A percentile compares a stretch with the other conserved stretches of the same genome.
Conservation (phyloP, 305 asterid species). For the Stenogyne calaminthoides region DNA sequence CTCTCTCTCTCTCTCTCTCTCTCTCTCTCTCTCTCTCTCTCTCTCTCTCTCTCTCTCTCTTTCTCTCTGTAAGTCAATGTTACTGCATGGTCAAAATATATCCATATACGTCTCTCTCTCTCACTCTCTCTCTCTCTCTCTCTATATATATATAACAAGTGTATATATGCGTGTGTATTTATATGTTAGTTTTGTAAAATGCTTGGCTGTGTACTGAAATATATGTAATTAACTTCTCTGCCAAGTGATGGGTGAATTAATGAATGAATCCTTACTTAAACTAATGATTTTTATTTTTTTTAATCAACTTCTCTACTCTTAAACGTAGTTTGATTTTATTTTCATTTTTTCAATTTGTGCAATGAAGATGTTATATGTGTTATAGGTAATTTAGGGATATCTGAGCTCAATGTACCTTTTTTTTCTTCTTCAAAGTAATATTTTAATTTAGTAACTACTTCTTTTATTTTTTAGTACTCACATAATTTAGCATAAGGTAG, state of each 20-base stretch:
- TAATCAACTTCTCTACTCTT: too few species aligned
- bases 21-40: background rate
- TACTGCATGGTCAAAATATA: constrained; percentile 44
- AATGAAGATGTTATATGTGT: too few species aligned
- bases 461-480: background rate
- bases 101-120: background rate
- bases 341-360: too few species aligned
- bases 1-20: background rate
- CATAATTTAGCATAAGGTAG: background rate
- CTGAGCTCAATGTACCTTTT: too few species aligned
- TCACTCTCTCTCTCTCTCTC: background rate
- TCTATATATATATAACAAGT: too few species aligned
- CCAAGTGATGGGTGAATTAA: background rate
- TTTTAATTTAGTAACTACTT: too few species aligned
- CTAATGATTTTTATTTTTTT: background rate
- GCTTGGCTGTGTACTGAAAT: background rate
- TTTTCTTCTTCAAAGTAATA: too few species aligned
- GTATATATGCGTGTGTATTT: background rate
- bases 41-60: background rate
- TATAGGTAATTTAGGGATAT: too few species aligned
- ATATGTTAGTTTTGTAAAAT: background rate
- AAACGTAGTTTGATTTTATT: too few species aligned
- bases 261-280: background rate
- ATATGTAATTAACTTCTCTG: background rate
- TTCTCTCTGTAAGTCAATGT: constrained; percentile 32